Base-by-base conservation (phyloP, 192 early-diverging fungal genomes). In the Dissophora ornata region DNA sequence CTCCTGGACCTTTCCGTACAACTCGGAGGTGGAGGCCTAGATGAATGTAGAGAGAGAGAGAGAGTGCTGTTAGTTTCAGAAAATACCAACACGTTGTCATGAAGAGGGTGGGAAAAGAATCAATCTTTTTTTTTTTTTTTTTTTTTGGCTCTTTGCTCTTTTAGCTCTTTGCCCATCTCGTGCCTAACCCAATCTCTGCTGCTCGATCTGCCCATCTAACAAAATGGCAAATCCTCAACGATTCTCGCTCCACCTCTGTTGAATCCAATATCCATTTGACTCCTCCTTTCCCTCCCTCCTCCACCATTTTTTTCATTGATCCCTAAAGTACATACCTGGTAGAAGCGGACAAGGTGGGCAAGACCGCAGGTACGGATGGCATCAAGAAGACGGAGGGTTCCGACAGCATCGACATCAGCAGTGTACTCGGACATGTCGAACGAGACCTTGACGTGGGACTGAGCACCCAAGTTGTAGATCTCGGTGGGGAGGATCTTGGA, bases 371-470 rank as follows among this genome's bases (percentile, higher is more conserved):
- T 93, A 62, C 92, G 86, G 62, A 93, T 92, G 18, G 91, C 91
- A 81, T 93, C 91, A 19, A 93, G 71, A 10, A 92, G 81, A 73
- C 92, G 87, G 33, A 93, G 84, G 49, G 92, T 93, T 71, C 92
- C 92, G 22, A 92, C 80, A 28, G 82, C 92, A 81, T 93, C 91
- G 30, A 93, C 91, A 71, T 93, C 87, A 81, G 88, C 88, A 41
- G 90, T 92, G 78, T 92, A 91, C 71, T 92, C 89, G 19, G 90
- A 86, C 91, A 92, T 90, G 59, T 92, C 86, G 54, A 89, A 89
- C 7, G 87, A 89, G 26, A 91, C 88, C 67, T 91, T 89, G 67
- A 90, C 89, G 52, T 90, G 87, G 29, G 90, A 92, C 71, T 93
- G 91, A 30, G 91, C 91, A 52, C 88, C 90, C 51, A 92, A 81